These are phyloP conservation scores for Naumovozyma baii DNA, from an alignment of 805 yeast species.

Conservation along the genomic window DNA sequence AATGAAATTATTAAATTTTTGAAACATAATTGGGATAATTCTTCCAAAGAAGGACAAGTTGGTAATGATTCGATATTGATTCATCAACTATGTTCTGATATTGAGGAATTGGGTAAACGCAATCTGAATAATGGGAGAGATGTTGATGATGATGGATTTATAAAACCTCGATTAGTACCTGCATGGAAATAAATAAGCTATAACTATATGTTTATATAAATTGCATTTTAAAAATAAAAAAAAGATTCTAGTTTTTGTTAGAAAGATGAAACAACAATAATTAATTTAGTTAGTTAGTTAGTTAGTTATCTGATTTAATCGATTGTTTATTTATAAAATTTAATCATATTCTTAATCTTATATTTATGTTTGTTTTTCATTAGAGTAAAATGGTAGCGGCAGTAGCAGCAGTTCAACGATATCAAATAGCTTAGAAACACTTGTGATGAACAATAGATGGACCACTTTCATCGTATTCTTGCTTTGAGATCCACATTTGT, in stretches of 20 bases:
- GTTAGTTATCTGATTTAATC: too few species aligned
- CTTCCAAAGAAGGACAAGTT: slow-evolving; percentile 16
- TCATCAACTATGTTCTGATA: slow-evolving; percentile 27
- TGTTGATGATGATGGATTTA: not conserved
- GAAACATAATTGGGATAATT: slow-evolving; percentile 20
- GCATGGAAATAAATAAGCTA: not conserved
- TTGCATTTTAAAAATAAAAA: too few species aligned
- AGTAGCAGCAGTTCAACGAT: too few species aligned
- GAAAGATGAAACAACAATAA: too few species aligned
- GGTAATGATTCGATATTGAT: slow-evolving; percentile 29
- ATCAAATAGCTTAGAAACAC: slow-evolving; percentile 34
- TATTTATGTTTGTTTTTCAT: not conserved
- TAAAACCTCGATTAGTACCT: not conserved
- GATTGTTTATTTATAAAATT: too few species aligned
- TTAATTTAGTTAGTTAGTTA: too few species aligned
- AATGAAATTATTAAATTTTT: slow-evolving; percentile 12
- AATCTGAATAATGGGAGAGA: not conserved
- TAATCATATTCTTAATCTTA: too few species aligned
- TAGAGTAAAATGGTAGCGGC: too few species aligned
- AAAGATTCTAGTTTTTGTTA: too few species aligned
- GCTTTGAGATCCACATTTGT: slow-evolving; percentile 99
- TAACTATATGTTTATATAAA: too few species aligned
- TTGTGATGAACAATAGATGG: slow-evolving; percentile 83
- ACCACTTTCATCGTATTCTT: slow-evolving; percentile 99
- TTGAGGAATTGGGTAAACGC: slow-evolving; percentile 5